A percentile compares a stretch with the other conserved stretches of the same genome.
phyloP scores from a whole-genome alignment of 768 basidiomycete genomes.

The Dentipellis sp. region DNA sequence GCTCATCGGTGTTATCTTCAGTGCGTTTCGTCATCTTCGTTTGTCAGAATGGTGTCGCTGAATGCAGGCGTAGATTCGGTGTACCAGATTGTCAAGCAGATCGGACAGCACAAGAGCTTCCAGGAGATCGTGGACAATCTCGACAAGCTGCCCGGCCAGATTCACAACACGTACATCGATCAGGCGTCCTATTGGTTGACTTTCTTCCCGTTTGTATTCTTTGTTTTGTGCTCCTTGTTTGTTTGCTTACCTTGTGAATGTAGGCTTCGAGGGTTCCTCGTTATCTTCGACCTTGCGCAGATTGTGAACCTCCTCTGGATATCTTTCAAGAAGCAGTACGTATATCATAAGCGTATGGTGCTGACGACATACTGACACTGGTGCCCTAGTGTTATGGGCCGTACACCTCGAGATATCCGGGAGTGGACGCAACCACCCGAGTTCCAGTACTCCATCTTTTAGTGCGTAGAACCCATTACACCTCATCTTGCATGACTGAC shows the following conservation, averaged over 20 bases:
- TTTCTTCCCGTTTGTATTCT: conserved; percentile 73
- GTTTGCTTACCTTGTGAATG: neutral
- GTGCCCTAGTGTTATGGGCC: conserved; percentile 56
- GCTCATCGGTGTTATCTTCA: conserved; percentile 81
- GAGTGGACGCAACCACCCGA: conserved; percentile 87
- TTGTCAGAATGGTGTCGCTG: neutral
- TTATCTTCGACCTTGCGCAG: conserved; percentile 92
- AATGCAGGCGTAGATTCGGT: conserved; percentile 20
- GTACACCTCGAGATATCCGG: conserved; percentile 83
- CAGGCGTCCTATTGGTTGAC: conserved; percentile 92
- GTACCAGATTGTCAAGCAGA: conserved; percentile 35
- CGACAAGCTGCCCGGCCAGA: conserved; percentile 48
- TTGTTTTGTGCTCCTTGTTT: neutral
- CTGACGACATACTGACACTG: conserved; percentile 3
- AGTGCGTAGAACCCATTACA: conserved; percentile 37
- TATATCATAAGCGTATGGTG: neutral
- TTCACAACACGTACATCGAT: conserved; percentile 85
- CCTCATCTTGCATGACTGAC: neutral
- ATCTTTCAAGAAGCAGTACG: conserved; percentile 74
- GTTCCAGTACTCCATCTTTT: conserved; percentile 84
- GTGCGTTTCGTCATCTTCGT: conserved; percentile 31
- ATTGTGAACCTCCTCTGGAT: conserved; percentile 83
- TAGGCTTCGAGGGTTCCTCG: conserved; percentile 89
- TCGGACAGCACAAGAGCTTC: conserved; percentile 38
- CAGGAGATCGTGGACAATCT: conserved; percentile 36